Conservation (phyloP, 345 rosid genomes). For the Turritis glabra region DNA sequence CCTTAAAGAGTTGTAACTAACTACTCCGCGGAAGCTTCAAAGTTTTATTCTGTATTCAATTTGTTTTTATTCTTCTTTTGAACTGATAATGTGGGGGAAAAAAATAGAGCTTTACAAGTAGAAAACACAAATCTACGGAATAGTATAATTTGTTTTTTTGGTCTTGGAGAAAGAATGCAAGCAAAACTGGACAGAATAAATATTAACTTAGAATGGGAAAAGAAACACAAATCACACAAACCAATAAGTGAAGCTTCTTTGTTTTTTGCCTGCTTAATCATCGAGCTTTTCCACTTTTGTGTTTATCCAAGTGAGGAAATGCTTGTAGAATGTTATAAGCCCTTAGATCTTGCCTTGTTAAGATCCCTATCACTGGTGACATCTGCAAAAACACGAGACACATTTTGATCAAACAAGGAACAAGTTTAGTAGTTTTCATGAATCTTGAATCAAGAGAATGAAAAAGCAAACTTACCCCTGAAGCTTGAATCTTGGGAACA, state of each 20-base stretch:
- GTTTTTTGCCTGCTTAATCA: slow-evolving; percentile 1
- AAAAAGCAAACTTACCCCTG: slow-evolving; percentile 56
- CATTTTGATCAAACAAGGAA: background rate
- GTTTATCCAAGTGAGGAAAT: slow-evolving; percentile 65
- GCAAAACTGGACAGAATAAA: slow-evolving; percentile 35
- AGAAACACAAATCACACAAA: slow-evolving; percentile 16
- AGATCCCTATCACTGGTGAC: slow-evolving; percentile 69
- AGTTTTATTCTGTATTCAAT: slow-evolving; percentile 12
- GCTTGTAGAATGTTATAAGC: slow-evolving; percentile 68
- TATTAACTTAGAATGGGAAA: slow-evolving; percentile 16
- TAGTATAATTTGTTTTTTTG: background rate
- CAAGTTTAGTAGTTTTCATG: slow-evolving; percentile 11
- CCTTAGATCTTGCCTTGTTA: slow-evolving; percentile 85
- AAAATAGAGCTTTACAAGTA: slow-evolving; percentile 31
- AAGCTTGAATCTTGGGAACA: slow-evolving; percentile 76
- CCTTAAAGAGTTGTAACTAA: background rate
- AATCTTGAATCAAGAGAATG: background rate
- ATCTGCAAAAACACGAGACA: slow-evolving; percentile 43
- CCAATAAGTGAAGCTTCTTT: slow-evolving; percentile 16
- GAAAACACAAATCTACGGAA: slow-evolving; percentile 17
- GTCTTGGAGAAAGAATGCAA: slow-evolving; percentile 32
- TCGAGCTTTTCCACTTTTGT: slow-evolving; percentile 40
- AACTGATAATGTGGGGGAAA: background rate
- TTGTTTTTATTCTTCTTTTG: slow-evolving; percentile 8
- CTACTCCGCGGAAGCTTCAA: background rate